Evolutionary conservation across 306 rosid genomes (phyloP).

Genomic region (Castanea crenata): DNA sequence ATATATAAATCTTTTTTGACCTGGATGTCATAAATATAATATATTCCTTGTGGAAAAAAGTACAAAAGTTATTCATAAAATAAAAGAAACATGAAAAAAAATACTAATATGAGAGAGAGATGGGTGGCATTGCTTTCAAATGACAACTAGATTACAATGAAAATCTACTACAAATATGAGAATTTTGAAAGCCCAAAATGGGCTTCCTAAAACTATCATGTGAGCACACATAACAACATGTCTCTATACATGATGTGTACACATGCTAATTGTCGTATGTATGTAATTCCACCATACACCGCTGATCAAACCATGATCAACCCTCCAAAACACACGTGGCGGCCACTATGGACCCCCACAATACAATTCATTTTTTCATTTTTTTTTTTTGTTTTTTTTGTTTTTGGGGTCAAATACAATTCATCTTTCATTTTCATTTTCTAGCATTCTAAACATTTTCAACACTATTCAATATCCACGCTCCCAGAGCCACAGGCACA

Average conservation of each 20-base stretch:
- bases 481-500: slow-evolving; percentile 50
- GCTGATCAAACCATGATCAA: slow-evolving; percentile 3
- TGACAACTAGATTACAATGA: background rate
- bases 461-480: background rate
- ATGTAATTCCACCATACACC: slow-evolving; percentile 23
- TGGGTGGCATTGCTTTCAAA: too few species aligned
- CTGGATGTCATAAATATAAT: too few species aligned
- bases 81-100: too few species aligned
- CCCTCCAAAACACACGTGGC: background rate
- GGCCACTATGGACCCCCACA: slow-evolving; percentile 16
- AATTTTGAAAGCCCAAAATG: slow-evolving; percentile 8
- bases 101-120: too few species aligned
- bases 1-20: too few species aligned
- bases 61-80: too few species aligned
- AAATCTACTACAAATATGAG: slow-evolving; percentile 6
- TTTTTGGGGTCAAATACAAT: background rate
- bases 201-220: slow-evolving; percentile 13
- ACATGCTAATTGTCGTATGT: slow-evolving; percentile 20
- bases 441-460: background rate
- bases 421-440: background rate
- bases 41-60: too few species aligned
- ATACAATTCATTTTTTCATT: background rate
- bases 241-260: slow-evolving; percentile 31
- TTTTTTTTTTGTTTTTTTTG: too few species aligned
- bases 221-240: slow-evolving; percentile 8